Evolutionary conservation across 768 basidiomycete species (phyloP).

Genomic region (Boletus vermiculosoides): DNA sequence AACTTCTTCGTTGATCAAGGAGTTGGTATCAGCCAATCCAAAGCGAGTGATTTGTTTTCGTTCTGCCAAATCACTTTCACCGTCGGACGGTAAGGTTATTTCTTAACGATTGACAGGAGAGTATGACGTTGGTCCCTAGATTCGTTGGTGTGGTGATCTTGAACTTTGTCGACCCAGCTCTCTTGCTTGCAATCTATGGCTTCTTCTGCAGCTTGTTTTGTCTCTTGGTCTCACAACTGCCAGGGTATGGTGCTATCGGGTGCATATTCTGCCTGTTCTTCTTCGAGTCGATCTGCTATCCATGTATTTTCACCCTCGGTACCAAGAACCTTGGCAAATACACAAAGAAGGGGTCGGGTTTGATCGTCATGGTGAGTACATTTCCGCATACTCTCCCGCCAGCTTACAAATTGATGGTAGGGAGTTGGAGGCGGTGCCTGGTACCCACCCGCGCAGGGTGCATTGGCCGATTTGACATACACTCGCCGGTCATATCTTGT

Average conservation of each 20-base stretch:
- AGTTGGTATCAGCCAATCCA: conserved; percentile 48
- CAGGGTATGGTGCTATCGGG: conserved; percentile 54
- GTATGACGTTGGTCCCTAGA: conserved; percentile 32
- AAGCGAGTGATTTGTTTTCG: conserved; percentile 65
- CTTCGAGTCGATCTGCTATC: conserved; percentile 76
- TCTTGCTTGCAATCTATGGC: conserved; percentile 56
- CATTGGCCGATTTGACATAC: conserved; percentile 48
- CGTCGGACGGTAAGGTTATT: conserved; percentile 47
- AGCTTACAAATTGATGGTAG: conserved; percentile 22
- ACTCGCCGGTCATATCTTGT: conserved; percentile 60
- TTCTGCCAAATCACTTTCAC: conserved; percentile 72
- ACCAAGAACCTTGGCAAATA: conserved; percentile 62
- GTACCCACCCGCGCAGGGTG: conserved; percentile 63
- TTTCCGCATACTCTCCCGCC: background rate
- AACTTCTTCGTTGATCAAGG: conserved; percentile 69
- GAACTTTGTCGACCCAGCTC: conserved; percentile 62
- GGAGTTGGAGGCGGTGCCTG: conserved; percentile 68
- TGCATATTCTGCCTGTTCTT: conserved; percentile 68
- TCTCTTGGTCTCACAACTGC: conserved; percentile 48
- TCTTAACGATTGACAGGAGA: background rate
- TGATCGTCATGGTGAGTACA: conserved; percentile 57
- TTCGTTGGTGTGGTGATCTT: conserved; percentile 63
- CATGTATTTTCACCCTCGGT: conserved; percentile 64
- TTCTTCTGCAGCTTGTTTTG: conserved; percentile 50
- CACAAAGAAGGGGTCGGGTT: conserved; percentile 59